Evolutionary conservation across 345 rosid species (phyloP).

Genomic region (Pugionium dolabratum): DNA sequence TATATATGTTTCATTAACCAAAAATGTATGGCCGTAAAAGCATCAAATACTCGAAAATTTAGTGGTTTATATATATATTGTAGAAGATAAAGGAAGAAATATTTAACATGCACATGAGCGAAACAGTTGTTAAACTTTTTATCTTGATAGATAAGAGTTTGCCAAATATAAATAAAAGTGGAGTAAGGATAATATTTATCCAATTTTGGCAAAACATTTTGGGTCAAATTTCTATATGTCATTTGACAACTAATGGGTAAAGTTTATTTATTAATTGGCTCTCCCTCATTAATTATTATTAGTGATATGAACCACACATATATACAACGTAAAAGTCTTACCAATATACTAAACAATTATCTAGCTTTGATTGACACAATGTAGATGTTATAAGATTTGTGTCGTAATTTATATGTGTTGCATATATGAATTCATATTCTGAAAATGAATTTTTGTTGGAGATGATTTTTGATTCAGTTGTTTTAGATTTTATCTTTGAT

Average conservation of each 20-base stretch:
- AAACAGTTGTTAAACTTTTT: conserved; percentile 17
- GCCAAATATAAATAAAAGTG: conserved; percentile 11
- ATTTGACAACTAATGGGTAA: neutral
- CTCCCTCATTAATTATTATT: conserved; percentile 1
- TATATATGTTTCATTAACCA: too few relatives aligned
- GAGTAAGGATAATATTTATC: conserved; percentile 16
- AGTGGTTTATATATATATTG: neutral
- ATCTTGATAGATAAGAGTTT: conserved; percentile 29
- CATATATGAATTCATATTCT: neutral
- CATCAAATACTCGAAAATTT: neutral
- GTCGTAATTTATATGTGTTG: too few relatives aligned
- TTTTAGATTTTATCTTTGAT: conserved; percentile 13
- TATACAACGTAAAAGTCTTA: neutral
- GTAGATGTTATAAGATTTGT: too few relatives aligned
- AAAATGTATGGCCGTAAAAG: neutral
- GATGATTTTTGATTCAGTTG: conserved; percentile 5
- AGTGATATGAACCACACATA: neutral
- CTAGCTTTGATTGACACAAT: neutral
- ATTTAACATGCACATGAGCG: conserved; percentile 26
- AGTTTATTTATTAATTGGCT: neutral
- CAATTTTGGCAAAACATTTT: conserved; percentile 23
- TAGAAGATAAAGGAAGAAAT: conserved; percentile 16
- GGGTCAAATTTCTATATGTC: conserved; percentile 7
- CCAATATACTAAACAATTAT: too few relatives aligned
- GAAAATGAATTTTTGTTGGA: neutral